Base-by-base conservation (phyloP, 2,329 filamentous ascomycete genomes). In the Thielaviopsis musarum region DNA sequence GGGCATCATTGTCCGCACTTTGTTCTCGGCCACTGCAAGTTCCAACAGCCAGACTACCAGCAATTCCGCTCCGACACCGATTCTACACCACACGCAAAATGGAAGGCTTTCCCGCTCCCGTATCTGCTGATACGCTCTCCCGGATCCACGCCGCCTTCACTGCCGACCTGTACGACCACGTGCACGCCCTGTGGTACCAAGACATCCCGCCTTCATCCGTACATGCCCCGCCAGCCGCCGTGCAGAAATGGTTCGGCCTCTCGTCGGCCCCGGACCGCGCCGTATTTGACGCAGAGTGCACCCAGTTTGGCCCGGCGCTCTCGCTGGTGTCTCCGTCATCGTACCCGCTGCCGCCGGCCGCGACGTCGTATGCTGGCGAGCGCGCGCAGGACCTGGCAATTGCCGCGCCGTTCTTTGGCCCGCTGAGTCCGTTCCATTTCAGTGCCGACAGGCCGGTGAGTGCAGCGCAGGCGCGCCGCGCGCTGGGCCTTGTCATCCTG, bases 401-500 rank as follows among this genome's bases (percentile, higher is more conserved):
- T 9, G 61, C 61, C 12, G 55, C 55, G 22, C 59, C 61, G 30
- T 59, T 62, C 30, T 57, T 62, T 24, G 61, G 54, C 17, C 17
- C 48, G 9, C 12, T 19, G 22, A 58, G 48, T 24, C 45, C 56
- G 34, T 58, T 58, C 19, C 56, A 28, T 41, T 38, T 30, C 3
- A 34, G 28, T 21, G 28, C 12, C 5, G 19, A 19, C 19, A 38
- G 12, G 13, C 13, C 22, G 12, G 21, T 41, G 3, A 52, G 48
- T n/a, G 48, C 56, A 1, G 59, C 49, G 9, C 41, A 48, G 2
- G 66, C 72, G 0, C 57, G 67, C 5, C 70, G 72, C 63, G 73
- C 70, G 68, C 69, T 85, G 1, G 72, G 74, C 52, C 66, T 84
- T 0, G 65, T 81, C 5, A 64, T 85, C 1, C 71, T 85, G 1